A percentile compares a stretch with the other conserved stretches of the same genome.
These are phyloP conservation scores for Fagopyrum homotropicum DNA, from an alignment of 148 eudicot genomes.

Conservation along the genomic window DNA sequence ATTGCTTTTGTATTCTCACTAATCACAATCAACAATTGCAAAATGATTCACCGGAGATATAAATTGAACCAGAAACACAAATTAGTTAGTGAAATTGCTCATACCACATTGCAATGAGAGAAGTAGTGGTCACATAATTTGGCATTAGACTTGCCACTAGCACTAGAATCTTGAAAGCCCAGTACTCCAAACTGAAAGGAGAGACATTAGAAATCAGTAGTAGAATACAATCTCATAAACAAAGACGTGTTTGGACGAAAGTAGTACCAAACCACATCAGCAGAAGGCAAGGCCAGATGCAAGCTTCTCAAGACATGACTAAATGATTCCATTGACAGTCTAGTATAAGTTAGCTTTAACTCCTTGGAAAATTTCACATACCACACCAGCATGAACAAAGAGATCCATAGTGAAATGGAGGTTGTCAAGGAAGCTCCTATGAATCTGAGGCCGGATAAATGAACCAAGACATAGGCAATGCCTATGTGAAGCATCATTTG, in stretches of 20 bases:
- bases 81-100: not conserved
- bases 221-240: not conserved
- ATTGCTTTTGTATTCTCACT: conserved; percentile 78
- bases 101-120: conserved; percentile 84
- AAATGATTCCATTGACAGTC: conserved; percentile 44
- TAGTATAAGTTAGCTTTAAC: conserved; percentile 50
- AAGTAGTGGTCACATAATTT: conserved; percentile 55
- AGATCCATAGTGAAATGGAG: conserved; percentile 59
- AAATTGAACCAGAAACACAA: not conserved
- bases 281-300: conserved; percentile 73
- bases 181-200: conserved; percentile 60
- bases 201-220: not conserved
- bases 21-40: not conserved
- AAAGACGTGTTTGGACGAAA: too few relatives aligned
- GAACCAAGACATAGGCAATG: conserved; percentile 31
- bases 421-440: conserved; percentile 67
- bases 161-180: conserved; percentile 87
- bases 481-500: conserved; percentile 41
- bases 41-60: not conserved
- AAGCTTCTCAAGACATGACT: conserved; percentile 27
- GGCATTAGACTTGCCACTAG: conserved; percentile 71
- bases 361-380: conserved; percentile 32
- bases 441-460: conserved; percentile 38
- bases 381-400: conserved; percentile 28
- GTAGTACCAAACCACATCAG: conserved; percentile 69